Evolutionary conservation across 148 eudicot species (phyloP), one percentile per base, ranked within the genome.

Genomic region (Camellia sinensis): DNA sequence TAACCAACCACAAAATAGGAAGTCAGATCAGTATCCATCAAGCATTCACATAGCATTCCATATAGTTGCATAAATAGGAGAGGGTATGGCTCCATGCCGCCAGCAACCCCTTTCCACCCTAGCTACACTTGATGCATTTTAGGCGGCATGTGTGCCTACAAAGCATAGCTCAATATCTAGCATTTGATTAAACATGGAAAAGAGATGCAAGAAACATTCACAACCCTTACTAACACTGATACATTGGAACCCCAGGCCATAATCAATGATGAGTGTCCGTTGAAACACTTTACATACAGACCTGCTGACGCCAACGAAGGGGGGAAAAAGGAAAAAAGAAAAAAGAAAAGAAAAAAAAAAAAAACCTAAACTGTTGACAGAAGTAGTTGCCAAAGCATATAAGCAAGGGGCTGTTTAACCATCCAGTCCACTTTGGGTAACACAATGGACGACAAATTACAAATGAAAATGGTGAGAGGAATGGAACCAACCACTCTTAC

Each of bases 401-500:
- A n/a, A 4, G 44, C 56, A 41, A 74, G 48, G 62, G 45, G 7
- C 29, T 9, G 12, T 54, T 18, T 54, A 53, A 73, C 41, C 62
- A 73, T 13, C 17, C 48, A 71, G 40, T 1, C 62, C 44, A 53
- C 37, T 64, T 13, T 46, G 3, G 44, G 60, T 29, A 21, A 29
- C 11, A 50, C 69, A 29, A 3, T 48, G 15, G 18, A 60, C 19
- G 4, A 53, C 61, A 15, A 72, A 37, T 21, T 72, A 72, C 29
- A 71, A 72, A 19, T 50, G 75, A 21, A 72, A 72, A 67, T 10
- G 13, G 18, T 11, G 11, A 7, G 4, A 0, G 7, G 60, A 52
- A 22, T 56, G 37, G 40, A 29, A 72, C 75, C 75, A 72, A 72
- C 75, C 75, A 72, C 50, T 13, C 59, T 21, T 21, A 13, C 60